Percentiles rank a stretch among this genome's conserved stretches.
These are phyloP conservation scores for Pleurotus ostreatus DNA, from an alignment of 768 basidiomycete species.

Conservation along the genomic window DNA sequence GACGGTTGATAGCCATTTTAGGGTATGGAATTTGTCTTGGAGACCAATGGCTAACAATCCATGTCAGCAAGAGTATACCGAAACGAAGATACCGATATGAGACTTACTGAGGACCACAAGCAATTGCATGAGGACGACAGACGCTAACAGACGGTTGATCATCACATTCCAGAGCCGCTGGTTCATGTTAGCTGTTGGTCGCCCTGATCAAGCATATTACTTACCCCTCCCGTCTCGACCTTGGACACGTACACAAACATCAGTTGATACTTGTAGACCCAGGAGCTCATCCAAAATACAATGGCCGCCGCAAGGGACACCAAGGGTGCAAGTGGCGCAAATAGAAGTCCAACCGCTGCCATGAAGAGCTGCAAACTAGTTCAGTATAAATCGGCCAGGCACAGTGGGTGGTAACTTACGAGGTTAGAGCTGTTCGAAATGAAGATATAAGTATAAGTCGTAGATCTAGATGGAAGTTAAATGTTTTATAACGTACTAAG, in stretches of 20 bases:
- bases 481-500: conserved; percentile 46
- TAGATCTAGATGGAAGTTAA: background rate
- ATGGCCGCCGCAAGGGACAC: conserved; percentile 66
- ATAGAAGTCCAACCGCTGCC: conserved; percentile 71
- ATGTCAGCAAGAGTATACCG: conserved; percentile 7
- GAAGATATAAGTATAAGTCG: too few species aligned
- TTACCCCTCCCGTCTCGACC: conserved; percentile 79
- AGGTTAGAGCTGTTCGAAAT: conserved; percentile 18
- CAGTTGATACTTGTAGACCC: conserved; percentile 83
- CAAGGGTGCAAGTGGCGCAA: conserved; percentile 81
- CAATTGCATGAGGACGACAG: conserved; percentile 70
- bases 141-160: conserved; percentile 68
- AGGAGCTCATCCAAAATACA: conserved; percentile 69
- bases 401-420: conserved; percentile 14
- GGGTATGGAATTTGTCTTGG: conserved; percentile 53
- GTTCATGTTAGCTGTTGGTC: background rate
- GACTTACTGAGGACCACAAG: conserved; percentile 69
- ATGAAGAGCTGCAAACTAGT: conserved; percentile 56
- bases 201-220: conserved; percentile 16
- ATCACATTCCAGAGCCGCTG: conserved; percentile 79
- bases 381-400: background rate
- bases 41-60: conserved; percentile 59
- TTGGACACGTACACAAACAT: conserved; percentile 78
- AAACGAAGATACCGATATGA: background rate
- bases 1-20: conserved; percentile 60